Conservation (phyloP, 106 monocot genomes). For the Acanthochlamys bracteata region DNA sequence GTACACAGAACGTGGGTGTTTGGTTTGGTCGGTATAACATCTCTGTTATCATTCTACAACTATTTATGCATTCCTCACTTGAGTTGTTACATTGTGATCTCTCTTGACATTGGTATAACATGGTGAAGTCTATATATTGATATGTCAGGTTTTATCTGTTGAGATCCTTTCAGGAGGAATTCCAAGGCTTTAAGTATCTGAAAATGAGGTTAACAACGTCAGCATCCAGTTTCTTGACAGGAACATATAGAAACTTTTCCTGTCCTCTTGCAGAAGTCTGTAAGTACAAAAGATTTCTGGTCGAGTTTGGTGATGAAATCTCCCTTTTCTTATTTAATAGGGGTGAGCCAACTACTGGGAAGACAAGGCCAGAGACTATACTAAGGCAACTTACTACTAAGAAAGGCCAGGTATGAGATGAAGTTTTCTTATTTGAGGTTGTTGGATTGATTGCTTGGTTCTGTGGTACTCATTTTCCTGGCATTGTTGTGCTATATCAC, state of each 20-base stretch:
- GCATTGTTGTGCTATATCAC: too few species aligned
- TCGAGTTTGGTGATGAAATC: neutral
- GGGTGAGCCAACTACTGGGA: conserved; percentile 88
- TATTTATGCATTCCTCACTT: neutral
- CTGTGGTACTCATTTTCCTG: too few species aligned
- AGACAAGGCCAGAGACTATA: conserved; percentile 88
- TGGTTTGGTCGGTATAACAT: conserved; percentile 61
- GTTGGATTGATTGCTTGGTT: neutral
- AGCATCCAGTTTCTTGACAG: conserved; percentile 83
- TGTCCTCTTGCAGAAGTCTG: neutral
- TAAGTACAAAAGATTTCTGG: neutral
- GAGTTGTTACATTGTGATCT: too few species aligned
- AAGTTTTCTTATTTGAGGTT: neutral
- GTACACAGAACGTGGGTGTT: conserved; percentile 87
- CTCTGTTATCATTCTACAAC: neutral
- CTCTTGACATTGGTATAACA: too few species aligned
- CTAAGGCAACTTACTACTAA: conserved; percentile 90
- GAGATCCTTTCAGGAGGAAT: conserved; percentile 98
- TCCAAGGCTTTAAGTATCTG: conserved; percentile 64
- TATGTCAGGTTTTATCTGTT: conserved; percentile 70
- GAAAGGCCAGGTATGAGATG: conserved; percentile 68
- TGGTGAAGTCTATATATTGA: neutral
- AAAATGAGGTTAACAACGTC: conserved; percentile 94
- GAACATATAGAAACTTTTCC: conserved; percentile 50
- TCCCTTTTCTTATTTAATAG: conserved; percentile 21